These are phyloP conservation scores for Fusarium odoratissimum DNA, from an alignment of 2,329 filamentous ascomycete species.

Conservation along the genomic window DNA sequence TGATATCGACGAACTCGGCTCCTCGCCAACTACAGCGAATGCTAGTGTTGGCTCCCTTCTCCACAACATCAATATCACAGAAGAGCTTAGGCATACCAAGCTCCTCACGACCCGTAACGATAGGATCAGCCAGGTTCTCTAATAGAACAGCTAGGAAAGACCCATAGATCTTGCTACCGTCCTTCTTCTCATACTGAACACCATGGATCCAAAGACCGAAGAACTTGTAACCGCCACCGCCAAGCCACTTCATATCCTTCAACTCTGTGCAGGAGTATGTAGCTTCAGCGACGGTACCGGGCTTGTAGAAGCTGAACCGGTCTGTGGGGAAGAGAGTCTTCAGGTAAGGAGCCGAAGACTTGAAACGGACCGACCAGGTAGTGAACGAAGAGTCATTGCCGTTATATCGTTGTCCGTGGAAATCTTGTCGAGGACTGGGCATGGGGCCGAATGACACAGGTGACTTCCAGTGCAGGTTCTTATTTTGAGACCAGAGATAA, in stretches of 20 bases:
- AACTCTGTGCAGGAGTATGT: conserved; percentile 58
- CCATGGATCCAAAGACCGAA: conserved; percentile 72
- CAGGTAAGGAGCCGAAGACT: conserved; percentile 60
- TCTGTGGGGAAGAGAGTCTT: conserved; percentile 60
- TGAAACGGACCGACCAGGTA: conserved; percentile 62
- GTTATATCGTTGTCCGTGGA: not conserved
- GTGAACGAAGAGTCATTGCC: conserved; percentile 50
- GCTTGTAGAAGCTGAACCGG: conserved; percentile 55
- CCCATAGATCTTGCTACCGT: conserved; percentile 59
- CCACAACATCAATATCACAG: conserved; percentile 59
- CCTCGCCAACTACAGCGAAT: conserved; percentile 31
- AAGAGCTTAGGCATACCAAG: conserved; percentile 71
- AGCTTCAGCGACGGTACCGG: conserved; percentile 58
- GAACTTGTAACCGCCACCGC: conserved; percentile 67
- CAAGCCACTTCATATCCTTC: conserved; percentile 69
- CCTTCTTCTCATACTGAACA: conserved; percentile 65
- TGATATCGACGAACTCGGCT: conserved; percentile 14
- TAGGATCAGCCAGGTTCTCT: conserved; percentile 69
- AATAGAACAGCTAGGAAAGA: conserved; percentile 69
- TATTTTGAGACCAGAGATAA: conserved; percentile 24
- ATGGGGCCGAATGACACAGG: conserved; percentile 42
- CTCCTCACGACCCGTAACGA: conserved; percentile 69
- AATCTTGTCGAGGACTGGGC: conserved; percentile 36
- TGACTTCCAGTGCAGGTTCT: conserved; percentile 17
- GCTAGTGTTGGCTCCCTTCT: not conserved